Evolutionary conservation across 345 rosid species (phyloP), one percentile per base, ranked within the genome.

Genomic region (Eucalyptus lansdowneana): DNA sequence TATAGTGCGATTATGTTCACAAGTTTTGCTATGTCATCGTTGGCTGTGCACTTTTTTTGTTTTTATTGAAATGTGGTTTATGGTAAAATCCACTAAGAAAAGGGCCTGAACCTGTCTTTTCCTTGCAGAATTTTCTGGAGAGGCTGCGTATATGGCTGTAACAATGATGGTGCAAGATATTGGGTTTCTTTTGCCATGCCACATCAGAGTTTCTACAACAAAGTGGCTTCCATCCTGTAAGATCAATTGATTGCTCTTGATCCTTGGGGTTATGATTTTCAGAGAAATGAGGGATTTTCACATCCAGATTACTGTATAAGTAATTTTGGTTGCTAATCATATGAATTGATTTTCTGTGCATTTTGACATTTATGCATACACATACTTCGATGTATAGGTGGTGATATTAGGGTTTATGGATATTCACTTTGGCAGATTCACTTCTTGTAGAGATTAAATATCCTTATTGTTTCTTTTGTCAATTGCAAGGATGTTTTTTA

Each of bases 111-210:
- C 81, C 81, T 72, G 81, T 8, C 24, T 86, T 86, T 86, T 80
- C 86, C 88, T 88, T 92, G 90, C 94, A 97, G 99, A 85, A 90
- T 96, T 89, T 95, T 97, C 87, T 76, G 80, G 94, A 91, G 91
- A 89, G 97, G 99, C 14, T 94, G 97, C 90, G 91, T 96, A 83
- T 97, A 97, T 89, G 99, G 99, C 89, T 90, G 96, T 89, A 90
- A 90, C 50, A 95, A 97, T 91, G 98, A 97, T 92, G 96, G 95
- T 50, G 94, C 92, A 92, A 95, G 99, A 89, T 96, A 89, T 96
- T 96, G 89, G 96, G 95, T 87, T 96, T 96, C 93, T 97, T 97
- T 91, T 96, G 98, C 93, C 99, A 96, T 85, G 97, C 99, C 22
- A 98, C 99, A 89, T 96, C 96, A 85, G 99, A 96, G 91, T 97